Evolutionary conservation across 176 grass and related monocot species (phyloP).

Genomic region (Oryza officinalis): DNA sequence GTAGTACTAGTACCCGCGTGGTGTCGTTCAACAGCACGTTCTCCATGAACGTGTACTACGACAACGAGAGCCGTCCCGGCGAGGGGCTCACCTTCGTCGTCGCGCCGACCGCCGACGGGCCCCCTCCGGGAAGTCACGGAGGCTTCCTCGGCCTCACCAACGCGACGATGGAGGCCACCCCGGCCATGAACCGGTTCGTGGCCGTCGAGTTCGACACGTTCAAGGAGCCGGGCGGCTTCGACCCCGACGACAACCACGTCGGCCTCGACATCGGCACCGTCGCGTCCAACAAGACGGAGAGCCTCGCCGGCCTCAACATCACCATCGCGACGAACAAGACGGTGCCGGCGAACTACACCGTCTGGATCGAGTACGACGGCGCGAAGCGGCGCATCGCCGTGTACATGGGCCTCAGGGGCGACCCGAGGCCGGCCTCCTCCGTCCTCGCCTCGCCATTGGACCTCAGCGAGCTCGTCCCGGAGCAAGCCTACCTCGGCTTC

Average conservation of each 20-base stretch:
- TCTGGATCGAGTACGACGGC: background rate
- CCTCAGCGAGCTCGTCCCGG: slow-evolving; percentile 41
- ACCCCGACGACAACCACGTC: slow-evolving; percentile 60
- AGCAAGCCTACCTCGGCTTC: slow-evolving; percentile 59
- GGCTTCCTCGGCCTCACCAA: slow-evolving; percentile 67
- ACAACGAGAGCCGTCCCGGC: background rate
- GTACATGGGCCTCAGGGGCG: background rate
- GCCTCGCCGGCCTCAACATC: slow-evolving; percentile 38
- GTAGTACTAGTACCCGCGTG: background rate
- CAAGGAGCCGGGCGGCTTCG: slow-evolving; percentile 34
- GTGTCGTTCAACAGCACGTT: slow-evolving; percentile 65
- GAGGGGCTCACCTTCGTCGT: slow-evolving; percentile 50
- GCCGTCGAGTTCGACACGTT: slow-evolving; percentile 67
- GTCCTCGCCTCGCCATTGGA: slow-evolving; percentile 43
- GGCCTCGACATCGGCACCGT: slow-evolving; percentile 66
- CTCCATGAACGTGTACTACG: slow-evolving; percentile 51
- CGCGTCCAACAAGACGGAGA: slow-evolving; percentile 34
- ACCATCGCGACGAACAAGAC: slow-evolving; percentile 32
- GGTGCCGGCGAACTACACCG: background rate
- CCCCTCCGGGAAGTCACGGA: slow-evolving; percentile 40
- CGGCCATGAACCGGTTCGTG: slow-evolving; percentile 33
- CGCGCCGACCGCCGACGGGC: slow-evolving; percentile 21
- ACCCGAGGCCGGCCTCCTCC: background rate
- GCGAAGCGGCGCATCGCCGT: slow-evolving; percentile 16
- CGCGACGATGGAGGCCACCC: background rate